Conservation (phyloP, 257 asterid genomes). For the Solanum ossicruentum region DNA sequence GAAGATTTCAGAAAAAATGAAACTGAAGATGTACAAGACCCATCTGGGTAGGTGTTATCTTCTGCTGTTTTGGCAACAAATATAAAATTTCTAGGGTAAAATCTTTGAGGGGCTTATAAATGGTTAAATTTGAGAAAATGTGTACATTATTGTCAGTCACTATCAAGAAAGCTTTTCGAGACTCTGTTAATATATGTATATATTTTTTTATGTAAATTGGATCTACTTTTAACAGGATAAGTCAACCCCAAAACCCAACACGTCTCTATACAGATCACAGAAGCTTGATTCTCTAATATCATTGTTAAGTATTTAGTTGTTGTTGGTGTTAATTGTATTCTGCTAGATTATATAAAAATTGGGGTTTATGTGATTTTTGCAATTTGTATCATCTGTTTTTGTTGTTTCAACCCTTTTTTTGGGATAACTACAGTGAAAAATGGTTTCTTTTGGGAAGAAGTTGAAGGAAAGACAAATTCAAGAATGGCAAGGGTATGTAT, state of each 20-base stretch:
- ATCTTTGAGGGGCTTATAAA: too few species aligned
- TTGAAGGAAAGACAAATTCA: background rate
- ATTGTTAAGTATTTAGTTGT: background rate
- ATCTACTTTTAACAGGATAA: background rate
- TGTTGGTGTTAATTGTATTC: background rate
- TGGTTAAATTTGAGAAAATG: background rate
- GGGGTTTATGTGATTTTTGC: background rate
- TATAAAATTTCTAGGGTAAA: too few species aligned
- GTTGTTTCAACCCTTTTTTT: background rate
- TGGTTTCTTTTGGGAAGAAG: conserved; percentile 2
- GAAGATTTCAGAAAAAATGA: too few species aligned
- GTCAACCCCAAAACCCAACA: background rate
- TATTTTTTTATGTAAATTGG: background rate
- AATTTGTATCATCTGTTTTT: background rate
- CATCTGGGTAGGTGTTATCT: too few species aligned
- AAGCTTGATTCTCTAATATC: background rate
- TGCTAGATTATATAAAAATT: background rate
- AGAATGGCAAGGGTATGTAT: background rate
- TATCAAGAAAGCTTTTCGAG: background rate
- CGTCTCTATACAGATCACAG: background rate
- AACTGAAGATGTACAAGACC: too few species aligned
- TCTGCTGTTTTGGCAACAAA: too few species aligned
- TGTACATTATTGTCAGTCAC: background rate
- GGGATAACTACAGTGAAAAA: background rate
- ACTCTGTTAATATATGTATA: background rate